Evolutionary conservation across 257 asterid species (phyloP).

Genomic region (Forsythia viridissima): DNA sequence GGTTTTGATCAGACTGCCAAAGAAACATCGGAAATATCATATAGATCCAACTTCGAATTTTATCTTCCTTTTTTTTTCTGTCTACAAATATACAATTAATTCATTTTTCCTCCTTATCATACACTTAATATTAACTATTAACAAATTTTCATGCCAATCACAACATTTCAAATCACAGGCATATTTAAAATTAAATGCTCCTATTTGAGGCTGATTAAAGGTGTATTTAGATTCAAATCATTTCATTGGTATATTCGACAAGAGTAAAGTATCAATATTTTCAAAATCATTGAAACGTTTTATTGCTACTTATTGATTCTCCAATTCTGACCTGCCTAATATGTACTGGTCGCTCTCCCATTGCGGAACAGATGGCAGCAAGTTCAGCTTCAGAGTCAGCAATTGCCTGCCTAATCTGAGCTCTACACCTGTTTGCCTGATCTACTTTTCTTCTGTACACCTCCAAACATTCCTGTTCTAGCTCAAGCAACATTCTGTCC

Average conservation of each 20-base stretch:
- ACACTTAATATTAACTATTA: neutral
- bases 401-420: constrained; percentile 94
- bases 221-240: neutral
- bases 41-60: neutral
- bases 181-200: neutral
- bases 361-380: constrained; percentile 84
- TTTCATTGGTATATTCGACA: constrained; percentile 12
- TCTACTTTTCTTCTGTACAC: constrained; percentile 95
- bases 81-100: neutral
- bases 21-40: constrained; percentile 4
- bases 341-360: constrained; percentile 96
- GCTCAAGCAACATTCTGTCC: constrained; percentile 82
- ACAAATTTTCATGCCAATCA: constrained; percentile 1
- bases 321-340: constrained; percentile 69
- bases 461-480: constrained; percentile 88
- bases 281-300: neutral
- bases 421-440: constrained; percentile 86
- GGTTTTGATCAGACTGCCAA: constrained; percentile 72
- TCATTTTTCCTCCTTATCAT: neutral
- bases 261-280: neutral
- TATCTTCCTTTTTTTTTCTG: neutral
- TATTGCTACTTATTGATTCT: no score
- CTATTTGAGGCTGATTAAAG: neutral
- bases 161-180: constrained; percentile 8
- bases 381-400: constrained; percentile 99